These are phyloP conservation scores for Bryum argenteum DNA, from an alignment of 225 moss, liverwort and hornwort species.

Conservation along the genomic window DNA sequence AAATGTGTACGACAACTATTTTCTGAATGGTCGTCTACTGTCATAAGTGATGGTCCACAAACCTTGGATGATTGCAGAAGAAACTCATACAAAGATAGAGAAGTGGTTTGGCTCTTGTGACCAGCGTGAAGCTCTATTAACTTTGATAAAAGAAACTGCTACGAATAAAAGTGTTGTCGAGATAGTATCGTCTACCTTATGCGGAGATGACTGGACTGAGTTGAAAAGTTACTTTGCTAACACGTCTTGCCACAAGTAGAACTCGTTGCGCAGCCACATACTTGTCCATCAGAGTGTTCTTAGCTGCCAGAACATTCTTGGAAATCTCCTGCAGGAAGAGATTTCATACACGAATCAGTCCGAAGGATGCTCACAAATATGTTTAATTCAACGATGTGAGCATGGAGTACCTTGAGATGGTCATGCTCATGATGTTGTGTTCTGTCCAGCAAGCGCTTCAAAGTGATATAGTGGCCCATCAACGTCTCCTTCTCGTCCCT, in stretches of 20 bases:
- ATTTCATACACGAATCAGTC: background rate
- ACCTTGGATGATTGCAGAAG: too few species aligned
- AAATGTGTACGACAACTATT: too few species aligned
- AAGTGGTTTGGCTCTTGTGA: too few species aligned
- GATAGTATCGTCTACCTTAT: background rate
- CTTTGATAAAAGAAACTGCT: too few species aligned
- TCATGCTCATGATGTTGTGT: slow-evolving; percentile 69
- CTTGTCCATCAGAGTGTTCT: slow-evolving; percentile 50
- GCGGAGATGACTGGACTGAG: background rate
- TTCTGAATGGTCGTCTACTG: too few species aligned
- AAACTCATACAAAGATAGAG: too few species aligned
- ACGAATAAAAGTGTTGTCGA: too few species aligned
- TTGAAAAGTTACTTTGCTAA: slow-evolving; percentile 40
- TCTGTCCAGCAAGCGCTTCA: slow-evolving; percentile 61
- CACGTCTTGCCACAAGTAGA: slow-evolving; percentile 40
- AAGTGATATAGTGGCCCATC: slow-evolving; percentile 64
- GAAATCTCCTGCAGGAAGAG: slow-evolving; percentile 56
- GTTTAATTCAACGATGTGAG: background rate
- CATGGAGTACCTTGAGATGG: slow-evolving; percentile 67
- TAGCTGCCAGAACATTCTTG: slow-evolving; percentile 62
- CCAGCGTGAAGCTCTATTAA: too few species aligned
- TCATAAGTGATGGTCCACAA: too few species aligned
- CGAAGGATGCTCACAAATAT: background rate
- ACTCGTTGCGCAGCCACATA: slow-evolving; percentile 50
- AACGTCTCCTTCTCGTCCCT: slow-evolving; percentile 74